Conservation (phyloP, 2,329 filamentous ascomycete species). For the Colletotrichum aenigma region DNA sequence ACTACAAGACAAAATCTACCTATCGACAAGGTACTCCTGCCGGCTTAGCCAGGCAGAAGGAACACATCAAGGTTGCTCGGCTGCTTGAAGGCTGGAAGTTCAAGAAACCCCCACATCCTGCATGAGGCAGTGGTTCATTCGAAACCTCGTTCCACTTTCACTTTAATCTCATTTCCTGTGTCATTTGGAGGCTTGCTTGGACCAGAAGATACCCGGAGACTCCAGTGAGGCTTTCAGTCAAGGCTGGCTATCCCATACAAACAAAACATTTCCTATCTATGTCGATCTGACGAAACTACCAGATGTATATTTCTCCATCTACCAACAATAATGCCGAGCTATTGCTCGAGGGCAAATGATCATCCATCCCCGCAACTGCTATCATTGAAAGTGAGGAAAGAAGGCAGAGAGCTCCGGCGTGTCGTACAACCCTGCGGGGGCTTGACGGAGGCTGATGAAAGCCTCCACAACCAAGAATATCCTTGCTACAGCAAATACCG, state of each 20-base stretch:
- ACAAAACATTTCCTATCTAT: not conserved
- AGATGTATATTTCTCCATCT: not conserved
- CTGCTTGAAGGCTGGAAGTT: slow-evolving; percentile 22
- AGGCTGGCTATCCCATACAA: not conserved
- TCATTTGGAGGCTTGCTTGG: not conserved
- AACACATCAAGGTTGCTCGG: slow-evolving; percentile 12
- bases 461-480: slow-evolving; percentile 27
- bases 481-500: slow-evolving; percentile 18
- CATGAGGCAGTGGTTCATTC: not conserved
- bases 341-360: not conserved
- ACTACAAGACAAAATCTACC: slow-evolving; percentile 12
- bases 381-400: slow-evolving; percentile 25
- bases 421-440: slow-evolving; percentile 23
- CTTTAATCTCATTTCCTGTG: not conserved
- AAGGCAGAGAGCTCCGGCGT: slow-evolving; percentile 26
- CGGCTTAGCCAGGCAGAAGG: slow-evolving; percentile 27
- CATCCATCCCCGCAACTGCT: not conserved
- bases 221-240: not conserved
- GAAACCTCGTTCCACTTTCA: not conserved
- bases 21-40: slow-evolving; percentile 28
- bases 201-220: slow-evolving; percentile 11
- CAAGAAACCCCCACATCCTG: not conserved
- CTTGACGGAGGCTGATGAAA: slow-evolving; percentile 25
- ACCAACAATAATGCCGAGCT: not conserved
- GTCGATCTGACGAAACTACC: not conserved